Evolutionary conservation across 192 early-diverging fungal genomes (phyloP), one percentile per base, ranked within the genome.

Genomic region (Linnemannia zychae): DNA sequence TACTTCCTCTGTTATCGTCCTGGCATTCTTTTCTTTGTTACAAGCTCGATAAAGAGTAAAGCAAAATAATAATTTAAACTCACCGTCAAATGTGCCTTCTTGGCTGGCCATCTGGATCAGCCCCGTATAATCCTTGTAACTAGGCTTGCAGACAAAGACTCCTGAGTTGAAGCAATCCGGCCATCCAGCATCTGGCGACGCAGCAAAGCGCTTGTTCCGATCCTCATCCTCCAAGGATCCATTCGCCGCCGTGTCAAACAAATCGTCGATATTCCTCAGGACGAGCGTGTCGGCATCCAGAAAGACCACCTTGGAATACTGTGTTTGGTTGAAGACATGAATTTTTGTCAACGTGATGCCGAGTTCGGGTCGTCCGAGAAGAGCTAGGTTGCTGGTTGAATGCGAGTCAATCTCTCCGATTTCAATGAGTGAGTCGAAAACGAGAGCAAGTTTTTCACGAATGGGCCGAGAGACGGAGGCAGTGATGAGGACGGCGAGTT

Each of bases 151-250:
- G 52, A 95, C 94, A 91, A 99, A 95, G 2, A 99, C 97, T 7
- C 97, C 98, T 60, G 98, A 98, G 85, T 99, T 99, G 90, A 99
- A 99, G 75, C 94, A 96, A 82, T 99, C 98, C 0, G 98, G 98
- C 98, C 98, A 99, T 1, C 97, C 97, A 33, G 95, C 95, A 71
- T 99, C 98, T 9, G 97, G 95, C 7, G 96, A 92, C 7, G 98
- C 97, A 4, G 96, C 95, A 87, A 98, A 94, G 4, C 82, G 72
- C 15, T 82, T 91, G 71, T 91, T 90, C 2, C 84, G 76, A 28
- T 76, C 84, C 87, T 68, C n/a, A 31, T 84, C 82, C 17, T 84
- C 77, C 12, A 84, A 18, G 6, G 76, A 68, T 1, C 82, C 82
- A 34, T 79, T 78, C 78, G 91, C 87, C 4, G 88, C 81, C 67